These are phyloP conservation scores for Phytophthora citricola DNA, from an alignment of 352 stramenopile species.

Conservation along the genomic window DNA sequence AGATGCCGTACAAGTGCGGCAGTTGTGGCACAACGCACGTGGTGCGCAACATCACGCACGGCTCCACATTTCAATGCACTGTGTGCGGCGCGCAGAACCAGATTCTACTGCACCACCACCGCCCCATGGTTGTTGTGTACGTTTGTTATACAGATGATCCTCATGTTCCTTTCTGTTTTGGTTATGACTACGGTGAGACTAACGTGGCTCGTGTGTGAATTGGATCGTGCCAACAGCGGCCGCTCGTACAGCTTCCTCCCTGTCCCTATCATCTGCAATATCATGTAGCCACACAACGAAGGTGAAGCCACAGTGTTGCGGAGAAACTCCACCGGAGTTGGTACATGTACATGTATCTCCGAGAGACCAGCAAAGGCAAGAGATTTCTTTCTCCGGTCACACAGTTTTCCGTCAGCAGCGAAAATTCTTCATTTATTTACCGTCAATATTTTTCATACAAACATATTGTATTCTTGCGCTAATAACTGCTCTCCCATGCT, in stretches of 20 bases:
- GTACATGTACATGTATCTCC: too few relatives aligned
- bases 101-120: conserved; percentile 55
- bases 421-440: not conserved
- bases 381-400: too few relatives aligned
- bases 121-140: conserved; percentile 58
- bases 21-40: conserved; percentile 65
- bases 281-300: conserved; percentile 44
- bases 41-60: conserved; percentile 64
- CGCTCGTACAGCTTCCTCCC: conserved; percentile 55
- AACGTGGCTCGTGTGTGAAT: not conserved
- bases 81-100: conserved; percentile 66
- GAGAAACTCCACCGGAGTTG: too few relatives aligned
- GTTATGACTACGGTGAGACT: not conserved
- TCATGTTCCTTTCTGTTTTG: too few relatives aligned
- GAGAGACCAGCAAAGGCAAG: too few relatives aligned
- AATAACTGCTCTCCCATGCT: too few relatives aligned
- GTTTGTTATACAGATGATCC: too few relatives aligned
- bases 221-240: conserved; percentile 21
- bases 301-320: too few relatives aligned
- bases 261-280: conserved; percentile 70
- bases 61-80: conserved; percentile 66
- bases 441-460: not conserved
- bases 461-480: too few relatives aligned
- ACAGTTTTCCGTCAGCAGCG: not conserved
- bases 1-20: conserved; percentile 72